Evolutionary conservation across 176 grass and related monocot species (phyloP).

Genomic region (Aegilops umbellulata): DNA sequence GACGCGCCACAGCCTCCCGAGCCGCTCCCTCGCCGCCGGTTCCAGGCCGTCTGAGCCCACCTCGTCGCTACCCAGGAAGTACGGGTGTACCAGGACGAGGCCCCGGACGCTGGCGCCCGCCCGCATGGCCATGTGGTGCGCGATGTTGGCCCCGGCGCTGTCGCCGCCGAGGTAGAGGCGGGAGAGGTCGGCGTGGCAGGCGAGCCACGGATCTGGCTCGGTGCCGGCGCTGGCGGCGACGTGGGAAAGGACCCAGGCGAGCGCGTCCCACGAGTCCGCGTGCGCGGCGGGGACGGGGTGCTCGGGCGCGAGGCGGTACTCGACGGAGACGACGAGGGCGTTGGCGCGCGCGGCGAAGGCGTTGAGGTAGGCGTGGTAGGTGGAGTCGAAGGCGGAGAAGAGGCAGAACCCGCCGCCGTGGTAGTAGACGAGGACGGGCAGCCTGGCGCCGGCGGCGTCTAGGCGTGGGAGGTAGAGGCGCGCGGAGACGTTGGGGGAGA

Average conservation of each 20-base stretch:
- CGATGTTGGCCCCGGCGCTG: constrained; percentile 82
- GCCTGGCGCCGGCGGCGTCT: background rate
- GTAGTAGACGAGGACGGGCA: constrained; percentile 54
- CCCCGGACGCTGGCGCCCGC: background rate
- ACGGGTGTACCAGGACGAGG: background rate
- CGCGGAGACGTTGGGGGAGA: constrained; percentile 9
- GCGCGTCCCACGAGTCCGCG: constrained; percentile 52
- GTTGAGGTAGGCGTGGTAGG: constrained; percentile 53
- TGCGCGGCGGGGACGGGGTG: constrained; percentile 61
- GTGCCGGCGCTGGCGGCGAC: background rate
- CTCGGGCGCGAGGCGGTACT: constrained; percentile 87
- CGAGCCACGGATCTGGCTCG: constrained; percentile 20
- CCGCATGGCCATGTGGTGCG: constrained; percentile 67
- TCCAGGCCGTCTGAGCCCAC: constrained; percentile 40
- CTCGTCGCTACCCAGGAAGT: background rate
- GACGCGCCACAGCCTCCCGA: constrained; percentile 42
- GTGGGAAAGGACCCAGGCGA: constrained; percentile 62
- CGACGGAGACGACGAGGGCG: constrained; percentile 54
- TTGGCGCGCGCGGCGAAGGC: constrained; percentile 22
- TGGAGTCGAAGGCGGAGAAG: constrained; percentile 58
- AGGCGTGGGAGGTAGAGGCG: constrained; percentile 39
- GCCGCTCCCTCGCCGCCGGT: constrained; percentile 17
- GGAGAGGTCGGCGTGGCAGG: constrained; percentile 44
- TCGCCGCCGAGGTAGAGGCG: constrained; percentile 67
- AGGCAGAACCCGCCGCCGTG: constrained; percentile 65